These are phyloP conservation scores for Castanospermum australe DNA, from an alignment of 306 rosid genomes.

Conservation along the genomic window DNA sequence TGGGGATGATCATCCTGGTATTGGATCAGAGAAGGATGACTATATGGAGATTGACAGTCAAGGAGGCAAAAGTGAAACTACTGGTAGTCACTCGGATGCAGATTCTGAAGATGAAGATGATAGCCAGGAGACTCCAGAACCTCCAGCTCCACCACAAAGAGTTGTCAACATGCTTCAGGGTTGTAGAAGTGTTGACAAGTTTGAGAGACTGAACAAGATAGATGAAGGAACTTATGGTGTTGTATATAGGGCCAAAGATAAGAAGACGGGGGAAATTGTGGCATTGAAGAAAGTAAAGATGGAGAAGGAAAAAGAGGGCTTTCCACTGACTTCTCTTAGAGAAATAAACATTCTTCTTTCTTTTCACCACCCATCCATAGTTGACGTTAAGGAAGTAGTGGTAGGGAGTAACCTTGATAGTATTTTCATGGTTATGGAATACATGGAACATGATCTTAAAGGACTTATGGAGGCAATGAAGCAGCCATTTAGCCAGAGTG, in stretches of 20 bases:
- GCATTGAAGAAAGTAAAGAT: slow-evolving; percentile 83
- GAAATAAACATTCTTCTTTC: slow-evolving; percentile 84
- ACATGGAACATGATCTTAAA: slow-evolving; percentile 85
- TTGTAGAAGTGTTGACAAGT: slow-evolving; percentile 81
- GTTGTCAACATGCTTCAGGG: slow-evolving; percentile 74
- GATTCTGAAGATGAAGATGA: slow-evolving; percentile 54
- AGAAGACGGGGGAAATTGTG: slow-evolving; percentile 65
- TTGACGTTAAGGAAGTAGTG: slow-evolving; percentile 84
- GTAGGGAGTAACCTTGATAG: slow-evolving; percentile 80
- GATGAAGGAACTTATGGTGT: slow-evolving; percentile 84
- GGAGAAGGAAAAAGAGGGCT: slow-evolving; percentile 85
- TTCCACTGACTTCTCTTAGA: slow-evolving; percentile 76
- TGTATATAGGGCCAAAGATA: slow-evolving; percentile 76
- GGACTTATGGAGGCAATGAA: slow-evolving; percentile 78
- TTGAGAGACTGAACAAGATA: slow-evolving; percentile 75
- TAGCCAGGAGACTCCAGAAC: slow-evolving; percentile 36
- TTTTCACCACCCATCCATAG: slow-evolving; percentile 72
- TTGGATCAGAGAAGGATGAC: slow-evolving; percentile 50
- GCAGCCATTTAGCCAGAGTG: slow-evolving; percentile 81
- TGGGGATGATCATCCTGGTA: slow-evolving; percentile 45
- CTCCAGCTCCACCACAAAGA: slow-evolving; percentile 46
- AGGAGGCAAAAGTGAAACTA: slow-evolving; percentile 30
- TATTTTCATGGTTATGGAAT: slow-evolving; percentile 85
- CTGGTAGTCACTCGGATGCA: slow-evolving; percentile 39
- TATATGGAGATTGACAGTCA: slow-evolving; percentile 50